phyloP scores from a whole-genome alignment of 2,329 filamentous ascomycete species.

The Thielaviopsis musarum region DNA sequence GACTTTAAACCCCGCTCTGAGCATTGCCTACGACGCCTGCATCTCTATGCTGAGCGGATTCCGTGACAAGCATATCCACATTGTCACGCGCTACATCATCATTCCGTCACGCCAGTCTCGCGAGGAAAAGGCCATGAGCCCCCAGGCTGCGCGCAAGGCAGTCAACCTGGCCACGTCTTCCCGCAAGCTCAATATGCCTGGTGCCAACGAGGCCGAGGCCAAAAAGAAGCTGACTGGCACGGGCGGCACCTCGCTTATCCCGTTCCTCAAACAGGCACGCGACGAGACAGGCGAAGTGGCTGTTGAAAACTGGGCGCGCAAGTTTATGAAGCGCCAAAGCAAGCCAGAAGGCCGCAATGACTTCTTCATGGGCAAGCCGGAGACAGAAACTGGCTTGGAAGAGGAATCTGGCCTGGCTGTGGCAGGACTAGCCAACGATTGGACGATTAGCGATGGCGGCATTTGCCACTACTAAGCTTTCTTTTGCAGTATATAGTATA shows the following conservation, averaged over 20 bases:
- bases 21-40: constrained; percentile 78
- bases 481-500: neutral
- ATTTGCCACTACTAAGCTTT: constrained; percentile 34
- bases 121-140: constrained; percentile 42
- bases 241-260: constrained; percentile 82
- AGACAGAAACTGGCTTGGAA: constrained; percentile 22
- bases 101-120: constrained; percentile 64
- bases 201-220: neutral
- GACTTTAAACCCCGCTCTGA: constrained; percentile 46
- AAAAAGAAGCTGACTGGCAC: constrained; percentile 52
- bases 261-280: constrained; percentile 88
- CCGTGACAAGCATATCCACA: constrained; percentile 88
- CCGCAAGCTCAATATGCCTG: constrained; percentile 21
- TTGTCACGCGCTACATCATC: constrained; percentile 92
- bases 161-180: constrained; percentile 49
- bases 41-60: constrained; percentile 52
- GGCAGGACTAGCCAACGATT: constrained; percentile 61
- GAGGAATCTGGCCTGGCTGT: constrained; percentile 30
- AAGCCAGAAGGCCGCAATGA: constrained; percentile 34
- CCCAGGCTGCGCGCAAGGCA: constrained; percentile 30
- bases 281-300: constrained; percentile 92
- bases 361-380: constrained; percentile 39
- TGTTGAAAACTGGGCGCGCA: constrained; percentile 46
- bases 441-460: constrained; percentile 71
- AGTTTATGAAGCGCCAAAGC: constrained; percentile 38